These are phyloP conservation scores for Narthecium ossifragum DNA, from an alignment of 106 monocot genomes.

Conservation along the genomic window DNA sequence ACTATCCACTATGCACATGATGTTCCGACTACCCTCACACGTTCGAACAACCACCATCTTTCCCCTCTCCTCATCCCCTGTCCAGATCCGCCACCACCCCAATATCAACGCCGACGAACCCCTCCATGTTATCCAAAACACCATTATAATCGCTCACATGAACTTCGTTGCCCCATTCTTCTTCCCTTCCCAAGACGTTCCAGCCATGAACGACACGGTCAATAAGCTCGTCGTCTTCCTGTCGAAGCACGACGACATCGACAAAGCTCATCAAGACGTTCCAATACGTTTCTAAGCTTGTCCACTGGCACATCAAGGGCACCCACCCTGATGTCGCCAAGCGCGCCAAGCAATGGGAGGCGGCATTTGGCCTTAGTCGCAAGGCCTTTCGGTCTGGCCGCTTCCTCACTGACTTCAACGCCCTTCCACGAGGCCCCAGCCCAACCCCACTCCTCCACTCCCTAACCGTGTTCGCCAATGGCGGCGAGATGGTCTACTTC, in stretches of 20 bases:
- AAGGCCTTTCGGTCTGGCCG: conserved; percentile 91
- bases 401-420: conserved; percentile 92
- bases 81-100: no score
- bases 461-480: conserved; percentile 70
- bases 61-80: no score
- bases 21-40: no score
- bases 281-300: conserved; percentile 95
- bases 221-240: conserved; percentile 99
- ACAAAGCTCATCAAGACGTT: conserved; percentile 99
- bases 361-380: conserved; percentile 80
- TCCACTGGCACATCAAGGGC: conserved; percentile 43
- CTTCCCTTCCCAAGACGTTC: no score
- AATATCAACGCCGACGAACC: no score
- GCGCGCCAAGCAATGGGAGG: conserved; percentile 78
- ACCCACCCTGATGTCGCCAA: conserved; percentile 36
- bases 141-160: no score
- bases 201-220: conserved; percentile 69
- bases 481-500: conserved; percentile 99
- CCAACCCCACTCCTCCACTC: conserved; percentile 25
- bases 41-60: no score
- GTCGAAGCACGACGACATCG: conserved; percentile 98
- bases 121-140: no score
- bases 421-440: conserved; percentile 54
- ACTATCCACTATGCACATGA: no score
- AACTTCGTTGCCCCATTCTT: no score